A percentile compares a stretch with the other conserved stretches of the same genome.
Evolutionary conservation across 345 rosid species (phyloP).

Genomic region (Anastatica hierochuntica): DNA sequence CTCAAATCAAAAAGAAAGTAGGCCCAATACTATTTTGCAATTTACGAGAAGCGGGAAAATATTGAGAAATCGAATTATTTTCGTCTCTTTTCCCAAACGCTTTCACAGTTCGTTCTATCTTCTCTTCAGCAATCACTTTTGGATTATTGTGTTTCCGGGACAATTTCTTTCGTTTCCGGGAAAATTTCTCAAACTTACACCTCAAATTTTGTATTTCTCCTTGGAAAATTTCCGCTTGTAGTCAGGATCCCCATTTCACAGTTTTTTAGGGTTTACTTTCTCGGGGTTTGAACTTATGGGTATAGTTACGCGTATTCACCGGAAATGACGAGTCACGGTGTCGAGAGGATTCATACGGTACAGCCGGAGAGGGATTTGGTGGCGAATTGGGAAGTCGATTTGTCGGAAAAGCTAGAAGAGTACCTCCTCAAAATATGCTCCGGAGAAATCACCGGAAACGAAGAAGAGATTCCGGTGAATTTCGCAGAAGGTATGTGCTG

Average conservation of each 20-base stretch:
- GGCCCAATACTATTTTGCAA: neutral
- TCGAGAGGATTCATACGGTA: slow-evolving; percentile 46
- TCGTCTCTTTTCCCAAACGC: neutral
- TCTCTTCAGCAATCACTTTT: neutral
- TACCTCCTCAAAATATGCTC: slow-evolving; percentile 80
- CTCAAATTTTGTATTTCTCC: too few relatives aligned
- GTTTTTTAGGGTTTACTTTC: neutral
- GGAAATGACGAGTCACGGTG: slow-evolving; percentile 29
- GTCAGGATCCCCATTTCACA: neutral
- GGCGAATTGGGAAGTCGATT: slow-evolving; percentile 92
- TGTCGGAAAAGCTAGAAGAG: slow-evolving; percentile 75
- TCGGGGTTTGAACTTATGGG: slow-evolving; percentile 15
- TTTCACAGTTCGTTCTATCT: neutral
- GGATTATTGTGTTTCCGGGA: neutral
- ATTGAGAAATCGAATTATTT: neutral
- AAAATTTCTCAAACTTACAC: too few relatives aligned
- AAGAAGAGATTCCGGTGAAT: slow-evolving; percentile 45
- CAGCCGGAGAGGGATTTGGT: slow-evolving; percentile 81
- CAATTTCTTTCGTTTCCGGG: too few relatives aligned
- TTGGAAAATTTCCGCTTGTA: too few relatives aligned
- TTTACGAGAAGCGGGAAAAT: slow-evolving; percentile 25
- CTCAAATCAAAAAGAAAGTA: neutral
- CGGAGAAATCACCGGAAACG: slow-evolving; percentile 54
- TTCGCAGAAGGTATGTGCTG: slow-evolving; percentile 73
- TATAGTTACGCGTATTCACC: neutral